Percentiles rank a stretch among this genome's conserved stretches.
Conservation (phyloP, 257 asterid species). For the Salvia hispanica region DNA sequence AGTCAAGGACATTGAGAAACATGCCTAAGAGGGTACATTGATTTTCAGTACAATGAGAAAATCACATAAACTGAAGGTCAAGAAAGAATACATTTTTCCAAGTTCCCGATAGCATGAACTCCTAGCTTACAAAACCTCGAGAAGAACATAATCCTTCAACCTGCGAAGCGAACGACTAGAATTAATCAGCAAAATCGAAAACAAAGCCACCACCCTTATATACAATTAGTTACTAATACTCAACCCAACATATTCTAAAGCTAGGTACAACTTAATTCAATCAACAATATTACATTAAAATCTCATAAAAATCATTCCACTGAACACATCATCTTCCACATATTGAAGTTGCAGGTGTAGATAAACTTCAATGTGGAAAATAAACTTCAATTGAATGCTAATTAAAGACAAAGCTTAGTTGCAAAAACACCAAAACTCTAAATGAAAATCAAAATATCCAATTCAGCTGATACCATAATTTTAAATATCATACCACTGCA, state of each 20-base stretch:
- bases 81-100: constrained; percentile 43
- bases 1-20: background rate
- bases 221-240: background rate
- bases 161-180: constrained; percentile 34
- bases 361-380: background rate
- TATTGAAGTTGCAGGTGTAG: background rate
- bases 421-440: constrained; percentile 9
- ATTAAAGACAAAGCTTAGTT: constrained; percentile 1
- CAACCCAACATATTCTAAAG: constrained; percentile 4
- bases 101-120: constrained; percentile 38
- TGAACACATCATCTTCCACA: background rate
- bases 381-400: background rate
- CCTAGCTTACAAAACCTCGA: constrained; percentile 49
- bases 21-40: background rate
- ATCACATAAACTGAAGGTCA: constrained; percentile 18
- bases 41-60: constrained; percentile 9
- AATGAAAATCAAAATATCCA: constrained; percentile 6
- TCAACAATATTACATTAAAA: background rate
- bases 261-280: background rate
- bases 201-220: background rate
- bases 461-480: background rate
- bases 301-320: background rate
- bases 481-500: background rate
- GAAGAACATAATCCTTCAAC: constrained; percentile 52
- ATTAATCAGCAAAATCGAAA: constrained; percentile 21